Conservation (phyloP, 495 filamentous ascomycete genomes). For the Neurospora sublineolata region DNA sequence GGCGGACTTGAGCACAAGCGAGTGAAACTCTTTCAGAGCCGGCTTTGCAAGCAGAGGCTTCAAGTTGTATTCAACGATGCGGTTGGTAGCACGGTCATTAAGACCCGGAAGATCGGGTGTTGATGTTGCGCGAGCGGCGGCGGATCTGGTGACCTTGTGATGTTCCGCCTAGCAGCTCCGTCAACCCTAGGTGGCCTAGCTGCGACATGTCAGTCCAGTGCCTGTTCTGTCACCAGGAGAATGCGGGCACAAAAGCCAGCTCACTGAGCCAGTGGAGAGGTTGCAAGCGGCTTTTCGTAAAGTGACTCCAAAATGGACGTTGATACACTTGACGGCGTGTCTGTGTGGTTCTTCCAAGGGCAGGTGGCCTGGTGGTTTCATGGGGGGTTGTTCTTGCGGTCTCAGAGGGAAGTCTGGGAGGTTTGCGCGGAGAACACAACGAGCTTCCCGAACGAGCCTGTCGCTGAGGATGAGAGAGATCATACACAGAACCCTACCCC, state of each 20-base stretch:
- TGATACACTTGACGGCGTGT: neutral
- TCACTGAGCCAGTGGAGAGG: neutral
- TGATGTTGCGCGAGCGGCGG: slow-evolving; percentile 27
- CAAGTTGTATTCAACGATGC: slow-evolving; percentile 43
- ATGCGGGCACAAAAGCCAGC: neutral
- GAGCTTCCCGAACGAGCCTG: neutral
- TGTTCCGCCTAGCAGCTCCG: neutral
- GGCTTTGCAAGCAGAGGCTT: slow-evolving; percentile 39
- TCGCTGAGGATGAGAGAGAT: neutral
- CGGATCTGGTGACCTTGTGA: slow-evolving; percentile 34
- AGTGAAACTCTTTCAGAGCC: slow-evolving; percentile 62
- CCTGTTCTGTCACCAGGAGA: neutral
- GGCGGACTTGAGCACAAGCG: slow-evolving; percentile 62
- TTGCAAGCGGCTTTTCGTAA: neutral
- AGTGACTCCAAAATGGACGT: neutral
- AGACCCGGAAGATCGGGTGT: slow-evolving; percentile 29
- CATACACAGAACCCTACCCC: neutral
- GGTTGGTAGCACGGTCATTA: slow-evolving; percentile 38
- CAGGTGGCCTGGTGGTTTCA: neutral
- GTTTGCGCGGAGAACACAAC: neutral
- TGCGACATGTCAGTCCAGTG: neutral
- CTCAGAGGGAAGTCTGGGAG: neutral
- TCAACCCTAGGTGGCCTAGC: neutral
- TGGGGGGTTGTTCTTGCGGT: neutral
- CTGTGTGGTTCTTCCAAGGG: neutral